Base-by-base conservation (phyloP, 306 rosid species). In the Arachis hypogaea region DNA sequence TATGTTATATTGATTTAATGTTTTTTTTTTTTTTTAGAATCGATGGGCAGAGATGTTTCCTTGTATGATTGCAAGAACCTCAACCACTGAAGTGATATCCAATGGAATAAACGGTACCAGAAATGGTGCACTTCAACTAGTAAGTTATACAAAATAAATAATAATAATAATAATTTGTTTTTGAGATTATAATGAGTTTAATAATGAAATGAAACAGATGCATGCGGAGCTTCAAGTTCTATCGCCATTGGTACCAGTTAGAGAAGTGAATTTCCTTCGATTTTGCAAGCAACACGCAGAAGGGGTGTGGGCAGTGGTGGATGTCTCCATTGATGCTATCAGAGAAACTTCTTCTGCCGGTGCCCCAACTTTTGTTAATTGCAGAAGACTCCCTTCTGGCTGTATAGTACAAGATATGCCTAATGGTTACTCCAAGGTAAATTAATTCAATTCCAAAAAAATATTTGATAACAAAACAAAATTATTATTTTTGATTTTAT, bases 371-470 rank as follows among this genome's bases (percentile, higher is more conserved):
- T 93, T 86, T 76, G 9, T 70, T 14, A 90, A 85, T 85, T 86
- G 89, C 40, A 79, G 99, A 77, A 88, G 93, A 83, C 98, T 90
- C 66, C 99, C 99, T 74, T 95, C 99, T 76, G 99, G 99, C 4
- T 95, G 98, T 68, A 87, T 95, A 30, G 96, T 95, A n/a, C 98
- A 95, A 81, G 99, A 95, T 71, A 92, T 92, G 99, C 98, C 96
- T 7, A 95, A 92, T 76, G 99, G 99, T 42, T 95, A 88, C 80
- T 95, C 99, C 56, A 95, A 92, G 98, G 99, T 94, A 86, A 77
- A 33, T 33, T 4, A 33, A 33, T 33, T 33, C 38, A 33, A 2
- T 33, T 33, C 38, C 16, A 16, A 16, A 16, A 16, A 16, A 16
- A 16, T 16, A 16, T 16, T 16, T 16, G 16, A 16, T 16, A 16